phyloP scores from a whole-genome alignment of 805 yeast genomes.

The Ogataea pilisensis region DNA sequence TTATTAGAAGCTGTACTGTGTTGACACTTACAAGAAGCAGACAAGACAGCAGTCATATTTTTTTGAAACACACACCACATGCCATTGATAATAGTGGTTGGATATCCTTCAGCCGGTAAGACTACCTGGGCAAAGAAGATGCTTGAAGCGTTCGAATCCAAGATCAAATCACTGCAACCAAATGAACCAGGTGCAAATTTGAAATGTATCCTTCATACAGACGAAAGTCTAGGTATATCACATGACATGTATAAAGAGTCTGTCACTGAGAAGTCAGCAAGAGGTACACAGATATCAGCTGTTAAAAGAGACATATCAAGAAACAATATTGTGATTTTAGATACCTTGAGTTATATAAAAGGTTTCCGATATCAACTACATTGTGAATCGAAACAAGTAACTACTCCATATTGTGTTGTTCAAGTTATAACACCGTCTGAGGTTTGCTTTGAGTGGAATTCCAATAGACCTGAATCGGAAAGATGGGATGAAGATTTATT shows the following conservation, averaged over 20 bases:
- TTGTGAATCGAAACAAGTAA: constrained; percentile 85
- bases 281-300: constrained; percentile 85
- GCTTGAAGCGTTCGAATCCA: constrained; percentile 40
- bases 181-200: constrained; percentile 50
- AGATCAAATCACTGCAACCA: constrained; percentile 36
- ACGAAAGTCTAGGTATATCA: constrained; percentile 69
- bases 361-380: constrained; percentile 92
- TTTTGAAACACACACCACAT: no score
- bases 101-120: constrained; percentile 84
- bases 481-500: constrained; percentile 65
- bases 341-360: constrained; percentile 83
- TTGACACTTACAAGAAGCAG: no score
- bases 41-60: no score
- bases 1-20: no score
- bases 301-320: constrained; percentile 76
- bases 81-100: constrained; percentile 85
- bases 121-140: constrained; percentile 66
- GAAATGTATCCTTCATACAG: constrained; percentile 67
- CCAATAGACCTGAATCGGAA: constrained; percentile 26
- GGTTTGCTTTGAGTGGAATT: constrained; percentile 61
- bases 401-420: constrained; percentile 78
- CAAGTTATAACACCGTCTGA: constrained; percentile 71
- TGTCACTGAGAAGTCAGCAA: constrained; percentile 68
- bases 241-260: constrained; percentile 70
- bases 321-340: constrained; percentile 73